Evolutionary conservation across 257 asterid genomes (phyloP).

Genomic region (Coffea canephora): DNA sequence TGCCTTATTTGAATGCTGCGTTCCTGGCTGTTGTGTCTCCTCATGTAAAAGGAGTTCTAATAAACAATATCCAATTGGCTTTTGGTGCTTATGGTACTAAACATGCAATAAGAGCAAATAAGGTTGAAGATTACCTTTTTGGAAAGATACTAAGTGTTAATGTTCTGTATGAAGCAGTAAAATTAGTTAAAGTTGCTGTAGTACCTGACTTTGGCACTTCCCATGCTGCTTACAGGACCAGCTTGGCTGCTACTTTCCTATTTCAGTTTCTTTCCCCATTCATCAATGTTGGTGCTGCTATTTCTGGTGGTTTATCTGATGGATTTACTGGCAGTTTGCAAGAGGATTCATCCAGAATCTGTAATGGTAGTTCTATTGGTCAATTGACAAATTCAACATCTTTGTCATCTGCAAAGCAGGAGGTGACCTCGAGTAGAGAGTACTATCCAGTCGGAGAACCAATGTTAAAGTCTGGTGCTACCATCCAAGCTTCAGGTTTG

Average conservation of each 20-base stretch:
- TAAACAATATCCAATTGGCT: slow-evolving; percentile 36
- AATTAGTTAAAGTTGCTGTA: slow-evolving; percentile 44
- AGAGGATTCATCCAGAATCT: slow-evolving; percentile 20
- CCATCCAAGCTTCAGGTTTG: slow-evolving; percentile 68
- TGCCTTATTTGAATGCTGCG: slow-evolving; percentile 65
- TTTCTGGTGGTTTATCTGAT: slow-evolving; percentile 16
- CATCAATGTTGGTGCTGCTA: slow-evolving; percentile 14
- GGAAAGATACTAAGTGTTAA: slow-evolving; percentile 33
- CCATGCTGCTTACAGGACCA: slow-evolving; percentile 47
- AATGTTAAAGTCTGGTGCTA: slow-evolving; percentile 50
- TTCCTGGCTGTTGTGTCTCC: slow-evolving; percentile 53
- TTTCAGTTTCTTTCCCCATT: slow-evolving; percentile 50
- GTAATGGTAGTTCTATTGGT: slow-evolving; percentile 14
- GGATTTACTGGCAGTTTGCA: slow-evolving; percentile 16
- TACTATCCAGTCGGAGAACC: slow-evolving; percentile 76
- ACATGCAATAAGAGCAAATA: slow-evolving; percentile 44
- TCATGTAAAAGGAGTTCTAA: slow-evolving; percentile 29
- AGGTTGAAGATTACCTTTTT: slow-evolving; percentile 49
- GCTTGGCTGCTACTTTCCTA: slow-evolving; percentile 56
- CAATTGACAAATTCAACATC: slow-evolving; percentile 23
- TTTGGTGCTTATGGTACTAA: slow-evolving; percentile 63
- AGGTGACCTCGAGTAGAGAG: slow-evolving; percentile 43
- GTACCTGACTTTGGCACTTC: slow-evolving; percentile 54
- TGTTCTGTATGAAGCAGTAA: slow-evolving; percentile 43
- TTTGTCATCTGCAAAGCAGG: slow-evolving; percentile 58